Conservation (phyloP, 1,139 yeast genomes). For the Yamadazyma conglobata region DNA sequence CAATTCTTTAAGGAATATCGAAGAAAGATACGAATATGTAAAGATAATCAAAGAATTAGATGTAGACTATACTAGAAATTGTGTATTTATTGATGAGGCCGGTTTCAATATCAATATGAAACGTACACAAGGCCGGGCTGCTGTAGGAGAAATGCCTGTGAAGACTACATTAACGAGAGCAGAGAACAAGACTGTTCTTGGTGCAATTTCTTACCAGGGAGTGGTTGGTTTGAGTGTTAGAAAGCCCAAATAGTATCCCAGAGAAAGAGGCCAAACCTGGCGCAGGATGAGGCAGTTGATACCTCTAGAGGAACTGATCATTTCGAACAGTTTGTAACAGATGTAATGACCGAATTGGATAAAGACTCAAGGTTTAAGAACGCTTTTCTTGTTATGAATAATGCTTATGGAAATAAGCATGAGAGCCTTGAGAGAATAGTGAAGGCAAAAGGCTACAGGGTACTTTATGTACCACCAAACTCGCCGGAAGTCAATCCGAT, state of each 20-base stretch:
- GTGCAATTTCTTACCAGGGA: conserved; percentile 10
- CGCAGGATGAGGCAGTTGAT: not conserved
- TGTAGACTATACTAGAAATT: conserved; percentile 3
- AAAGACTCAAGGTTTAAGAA: conserved; percentile 6
- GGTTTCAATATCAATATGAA: conserved; percentile 12
- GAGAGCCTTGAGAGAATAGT: conserved; percentile 10
- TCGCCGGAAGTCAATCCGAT: conserved; percentile 7
- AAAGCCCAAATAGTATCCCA: conserved; percentile 4
- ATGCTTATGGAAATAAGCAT: conserved; percentile 5
- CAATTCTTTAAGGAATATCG: conserved; percentile 4
- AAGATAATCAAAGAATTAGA: conserved; percentile 1
- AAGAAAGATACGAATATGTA: conserved; percentile 4
- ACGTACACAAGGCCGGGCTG: conserved; percentile 10
- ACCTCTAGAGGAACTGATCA: conserved; percentile 1
- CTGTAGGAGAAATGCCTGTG: conserved; percentile 1
- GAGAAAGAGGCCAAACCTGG: not conserved
- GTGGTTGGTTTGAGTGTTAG: conserved; percentile 9
- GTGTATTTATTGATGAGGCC: conserved; percentile 12
- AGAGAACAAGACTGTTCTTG: conserved; percentile 10
- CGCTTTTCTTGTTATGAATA: conserved; percentile 8
- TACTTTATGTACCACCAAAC: conserved; percentile 11
- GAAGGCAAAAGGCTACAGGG: conserved; percentile 11
- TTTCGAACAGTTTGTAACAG: conserved; percentile 1
- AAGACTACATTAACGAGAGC: not conserved
- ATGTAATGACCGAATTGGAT: conserved; percentile 8